A percentile compares a stretch with the other conserved stretches of the same genome.
phyloP scores from a whole-genome alignment of 1,284 basidiomycete genomes.

The Ganoderma multipileum region DNA sequence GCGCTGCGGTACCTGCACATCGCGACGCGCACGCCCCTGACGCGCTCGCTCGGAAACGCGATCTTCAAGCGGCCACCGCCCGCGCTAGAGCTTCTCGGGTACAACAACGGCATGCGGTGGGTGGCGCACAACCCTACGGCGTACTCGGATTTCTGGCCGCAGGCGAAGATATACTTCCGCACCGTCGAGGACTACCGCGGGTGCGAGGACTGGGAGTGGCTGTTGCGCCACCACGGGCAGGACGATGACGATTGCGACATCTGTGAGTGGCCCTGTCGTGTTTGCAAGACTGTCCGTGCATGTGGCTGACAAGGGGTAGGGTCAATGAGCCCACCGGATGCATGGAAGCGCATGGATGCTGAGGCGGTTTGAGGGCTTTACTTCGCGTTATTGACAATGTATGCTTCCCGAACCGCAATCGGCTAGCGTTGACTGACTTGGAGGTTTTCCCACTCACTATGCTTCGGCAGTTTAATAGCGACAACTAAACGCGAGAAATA shows the following conservation, averaged over 20 bases:
- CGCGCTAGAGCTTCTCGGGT: neutral
- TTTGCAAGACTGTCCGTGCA: neutral
- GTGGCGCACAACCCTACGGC: neutral
- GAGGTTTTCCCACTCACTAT: neutral
- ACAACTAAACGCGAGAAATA: neutral
- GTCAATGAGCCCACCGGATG: neutral
- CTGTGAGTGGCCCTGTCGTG: neutral
- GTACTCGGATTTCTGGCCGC: slow-evolving; percentile 16
- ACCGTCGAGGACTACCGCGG: slow-evolving; percentile 17
- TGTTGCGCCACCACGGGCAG: slow-evolving; percentile 17
- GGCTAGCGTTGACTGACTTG: neutral
- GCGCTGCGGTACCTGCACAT: neutral
- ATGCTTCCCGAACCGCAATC: neutral
- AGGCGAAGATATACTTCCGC: slow-evolving; percentile 9
- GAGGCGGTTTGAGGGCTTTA: neutral
- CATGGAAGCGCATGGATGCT: neutral
- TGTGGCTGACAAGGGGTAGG: neutral
- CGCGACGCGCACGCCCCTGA: neutral
- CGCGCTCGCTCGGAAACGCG: neutral
- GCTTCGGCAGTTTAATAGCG: neutral
- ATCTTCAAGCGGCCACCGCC: neutral
- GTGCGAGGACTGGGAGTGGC: slow-evolving; percentile 24
- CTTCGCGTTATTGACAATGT: neutral
- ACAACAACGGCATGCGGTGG: slow-evolving; percentile 5
- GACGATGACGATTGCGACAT: neutral